phyloP scores from a whole-genome alignment of 768 basidiomycete species.

The Mrakia frigida region DNA sequence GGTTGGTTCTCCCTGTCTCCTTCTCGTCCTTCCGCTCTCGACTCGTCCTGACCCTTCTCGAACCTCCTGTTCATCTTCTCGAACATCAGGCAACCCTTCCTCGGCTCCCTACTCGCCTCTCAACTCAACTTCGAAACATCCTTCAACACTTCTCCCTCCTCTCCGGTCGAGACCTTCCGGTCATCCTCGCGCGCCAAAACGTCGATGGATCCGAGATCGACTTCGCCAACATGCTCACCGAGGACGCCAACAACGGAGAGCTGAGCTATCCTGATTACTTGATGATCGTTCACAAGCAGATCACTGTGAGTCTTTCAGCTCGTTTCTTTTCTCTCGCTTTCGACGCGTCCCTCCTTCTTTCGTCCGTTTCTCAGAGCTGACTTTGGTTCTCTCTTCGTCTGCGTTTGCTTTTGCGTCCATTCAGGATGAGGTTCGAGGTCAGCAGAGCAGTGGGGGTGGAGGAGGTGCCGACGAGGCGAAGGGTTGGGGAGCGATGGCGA shows the following conservation, averaged over 20 bases:
- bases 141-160: conserved; percentile 61
- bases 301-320: background rate
- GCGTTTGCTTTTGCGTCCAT: no score
- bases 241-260: conserved; percentile 53
- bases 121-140: conserved; percentile 78
- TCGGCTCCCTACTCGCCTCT: conserved; percentile 64
- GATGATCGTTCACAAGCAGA: conserved; percentile 13
- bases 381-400: no score
- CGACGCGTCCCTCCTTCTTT: no score
- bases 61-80: background rate
- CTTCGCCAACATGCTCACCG: conserved; percentile 93
- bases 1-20: conserved; percentile 48
- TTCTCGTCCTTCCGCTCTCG: background rate
- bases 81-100: conserved; percentile 61
- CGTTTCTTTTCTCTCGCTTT: no score
- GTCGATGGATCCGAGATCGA: conserved; percentile 89
- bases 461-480: background rate
- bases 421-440: conserved; percentile 11
- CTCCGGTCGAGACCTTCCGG: conserved; percentile 42
- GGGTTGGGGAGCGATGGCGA: conserved; percentile 8
- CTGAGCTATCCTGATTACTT: conserved; percentile 8
- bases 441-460: background rate
- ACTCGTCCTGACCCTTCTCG: conserved; percentile 8
- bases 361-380: no score
- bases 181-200: conserved; percentile 81